Base-by-base conservation (phyloP, 345 rosid species). In the Cardamine occulta region DNA sequence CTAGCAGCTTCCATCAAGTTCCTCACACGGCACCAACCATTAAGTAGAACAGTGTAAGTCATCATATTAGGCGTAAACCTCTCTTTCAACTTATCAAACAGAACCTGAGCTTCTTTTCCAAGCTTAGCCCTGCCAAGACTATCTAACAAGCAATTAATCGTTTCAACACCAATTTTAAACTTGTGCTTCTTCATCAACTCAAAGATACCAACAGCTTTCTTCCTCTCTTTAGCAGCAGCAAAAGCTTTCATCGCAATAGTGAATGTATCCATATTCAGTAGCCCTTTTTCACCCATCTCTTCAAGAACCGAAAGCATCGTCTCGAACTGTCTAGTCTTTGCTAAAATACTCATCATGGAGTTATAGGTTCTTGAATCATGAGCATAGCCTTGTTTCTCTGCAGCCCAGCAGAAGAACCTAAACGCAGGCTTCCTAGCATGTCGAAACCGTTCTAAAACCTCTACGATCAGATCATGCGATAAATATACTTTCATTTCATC, bases 1-100 rank as follows among this genome's bases (percentile, higher is more conserved):
- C 83, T 85, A 72, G 91, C 97, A 0, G 98, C 98, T 85, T 95
- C 97, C 94, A 90, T 81, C 81, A 92, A 81, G 69, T 92, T 95
- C 84, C 77, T 89, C 66, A 85, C 86, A 14, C 80, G 82, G 54
- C 98, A 90, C 96, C 96, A 95, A 53, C 97, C 90, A 58, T 80
- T 88, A 35, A 92, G 89, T 81, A 95, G 74, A 37, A 89, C 88
- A 3, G 93, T 87, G 66, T 90, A 87, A 8, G 97, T 92, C 83
- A 66, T 82, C 81, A 95, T 55, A 74, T 95, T 84, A 1, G 96
- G 97, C 0, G 83, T 83, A 74, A 92, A 92, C 78, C 96, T 84
- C 57, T 81, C 87, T 78, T 85, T 87, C 24, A 79, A 49, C 84
- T 86, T 95, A 75, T 83, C 88, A 61, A 90, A 95, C 77, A 95